Conservation (phyloP, 495 filamentous ascomycete species). For the Margaritispora aquatica region DNA sequence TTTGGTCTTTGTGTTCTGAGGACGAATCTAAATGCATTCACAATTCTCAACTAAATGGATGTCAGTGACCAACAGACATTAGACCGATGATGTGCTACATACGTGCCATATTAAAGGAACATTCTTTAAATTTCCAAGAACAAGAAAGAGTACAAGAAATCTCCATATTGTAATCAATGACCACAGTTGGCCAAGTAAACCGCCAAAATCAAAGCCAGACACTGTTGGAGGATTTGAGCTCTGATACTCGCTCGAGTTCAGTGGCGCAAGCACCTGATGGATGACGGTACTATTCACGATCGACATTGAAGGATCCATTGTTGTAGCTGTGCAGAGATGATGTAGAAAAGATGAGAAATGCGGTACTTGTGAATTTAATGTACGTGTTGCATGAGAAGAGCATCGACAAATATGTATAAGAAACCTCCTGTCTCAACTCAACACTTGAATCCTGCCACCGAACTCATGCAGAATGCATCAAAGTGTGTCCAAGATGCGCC, state of each 20-base stretch:
- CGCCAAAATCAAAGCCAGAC: not conserved
- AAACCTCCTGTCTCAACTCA: not conserved
- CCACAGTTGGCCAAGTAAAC: conserved; percentile 1
- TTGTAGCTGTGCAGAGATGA: too few species aligned
- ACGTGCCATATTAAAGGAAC: conserved; percentile 16
- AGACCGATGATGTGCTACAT: not conserved
- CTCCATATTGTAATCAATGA: conserved; percentile 13
- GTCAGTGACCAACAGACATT: not conserved
- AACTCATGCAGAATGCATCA: too few species aligned
- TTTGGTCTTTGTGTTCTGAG: conserved; percentile 24
- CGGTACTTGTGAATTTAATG: too few species aligned
- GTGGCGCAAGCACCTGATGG: not conserved
- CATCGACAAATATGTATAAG: not conserved
- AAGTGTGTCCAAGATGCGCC: too few species aligned
- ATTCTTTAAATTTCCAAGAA: conserved; percentile 16
- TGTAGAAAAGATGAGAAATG: not conserved
- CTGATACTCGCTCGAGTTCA: not conserved
- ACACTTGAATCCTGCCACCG: not conserved
- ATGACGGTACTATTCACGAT: not conserved
- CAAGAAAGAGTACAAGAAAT: conserved; percentile 3
- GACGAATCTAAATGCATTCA: conserved; percentile 29
- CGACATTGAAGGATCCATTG: not conserved
- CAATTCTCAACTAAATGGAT: conserved; percentile 10
- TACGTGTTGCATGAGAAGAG: not conserved
- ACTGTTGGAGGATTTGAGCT: not conserved